These are phyloP conservation scores for Dunaliella primolecta DNA, from an alignment of 139 green algal genomes.

Conservation along the genomic window DNA sequence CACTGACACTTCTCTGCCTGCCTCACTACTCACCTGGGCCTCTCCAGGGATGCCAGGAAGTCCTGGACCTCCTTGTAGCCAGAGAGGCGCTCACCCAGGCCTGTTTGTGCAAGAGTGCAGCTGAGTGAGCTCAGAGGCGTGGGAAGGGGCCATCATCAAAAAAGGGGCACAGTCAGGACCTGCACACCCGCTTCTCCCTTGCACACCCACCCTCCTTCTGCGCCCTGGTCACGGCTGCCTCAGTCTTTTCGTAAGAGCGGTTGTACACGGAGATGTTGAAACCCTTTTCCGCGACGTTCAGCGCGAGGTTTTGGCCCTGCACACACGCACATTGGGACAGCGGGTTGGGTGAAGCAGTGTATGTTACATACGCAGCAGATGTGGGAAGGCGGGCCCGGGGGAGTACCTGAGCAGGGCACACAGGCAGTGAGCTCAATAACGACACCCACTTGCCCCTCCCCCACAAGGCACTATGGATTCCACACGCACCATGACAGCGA, in stretches of 20 bases:
- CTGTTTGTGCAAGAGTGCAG: conserved; percentile 30
- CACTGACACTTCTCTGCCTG: too few relatives aligned
- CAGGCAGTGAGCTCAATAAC: not conserved
- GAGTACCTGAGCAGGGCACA: not conserved
- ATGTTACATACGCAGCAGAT: not conserved
- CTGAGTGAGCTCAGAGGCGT: not conserved
- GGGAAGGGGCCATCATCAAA: not conserved
- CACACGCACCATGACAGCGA: conserved; percentile 99
- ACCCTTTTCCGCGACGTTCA: conserved; percentile 98
- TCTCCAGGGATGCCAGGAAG: conserved; percentile 91
- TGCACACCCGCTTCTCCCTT: not conserved
- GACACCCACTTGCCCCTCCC: not conserved
- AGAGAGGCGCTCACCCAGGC: conserved; percentile 74
- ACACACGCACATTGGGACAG: too few relatives aligned
- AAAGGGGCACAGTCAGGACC: not conserved
- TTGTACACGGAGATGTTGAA: conserved; percentile 98
- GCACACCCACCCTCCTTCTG: conserved; percentile 80
- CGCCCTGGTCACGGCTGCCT: conserved; percentile 85
- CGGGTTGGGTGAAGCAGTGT: not conserved
- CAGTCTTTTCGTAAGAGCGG: conserved; percentile 89
- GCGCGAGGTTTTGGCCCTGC: conserved; percentile 89
- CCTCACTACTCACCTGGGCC: conserved; percentile 79
- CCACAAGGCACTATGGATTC: not conserved
- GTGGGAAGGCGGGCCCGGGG: not conserved
- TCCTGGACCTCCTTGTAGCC: conserved; percentile 91